Evolutionary conservation across 2,329 filamentous ascomycete genomes (phyloP).

Genomic region (Dryadomyces quercivorus): DNA sequence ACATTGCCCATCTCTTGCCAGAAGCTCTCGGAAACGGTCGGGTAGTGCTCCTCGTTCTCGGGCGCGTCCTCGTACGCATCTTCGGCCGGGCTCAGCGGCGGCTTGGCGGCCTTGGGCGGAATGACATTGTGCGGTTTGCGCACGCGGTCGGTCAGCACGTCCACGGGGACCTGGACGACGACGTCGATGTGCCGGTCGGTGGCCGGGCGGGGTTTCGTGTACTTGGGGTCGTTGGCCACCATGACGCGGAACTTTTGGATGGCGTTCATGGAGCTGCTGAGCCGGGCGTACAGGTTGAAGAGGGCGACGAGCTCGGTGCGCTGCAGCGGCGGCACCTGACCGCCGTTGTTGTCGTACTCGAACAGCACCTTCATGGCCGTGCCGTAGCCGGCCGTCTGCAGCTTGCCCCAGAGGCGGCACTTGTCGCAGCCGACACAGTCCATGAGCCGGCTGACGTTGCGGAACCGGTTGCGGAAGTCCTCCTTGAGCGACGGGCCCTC

Average conservation of each 20-base stretch:
- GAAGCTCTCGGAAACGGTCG: conserved; percentile 44
- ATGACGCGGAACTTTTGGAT: conserved; percentile 58
- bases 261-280: conserved; percentile 68
- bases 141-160: conserved; percentile 22
- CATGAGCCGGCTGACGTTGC: conserved; percentile 94
- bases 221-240: conserved; percentile 24
- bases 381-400: conserved; percentile 90
- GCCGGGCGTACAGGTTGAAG: conserved; percentile 83
- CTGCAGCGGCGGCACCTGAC: conserved; percentile 55
- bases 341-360: conserved; percentile 63
- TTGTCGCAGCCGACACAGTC: conserved; percentile 98
- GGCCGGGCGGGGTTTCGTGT: too few species aligned
- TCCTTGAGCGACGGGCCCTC: conserved; percentile 75
- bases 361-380: conserved; percentile 93
- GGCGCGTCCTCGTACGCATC: conserved; percentile 24
- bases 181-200: conserved; percentile 5
- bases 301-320: conserved; percentile 88
- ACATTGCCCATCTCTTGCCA: conserved; percentile 53
- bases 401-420: conserved; percentile 93
- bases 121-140: conserved; percentile 32
- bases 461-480: conserved; percentile 93
- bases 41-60: conserved; percentile 22
- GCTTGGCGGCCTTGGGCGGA: conserved; percentile 11
- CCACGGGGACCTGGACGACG: conserved; percentile 14
- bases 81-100: conserved; percentile 4